Conservation (phyloP, 2,329 filamentous ascomycete genomes). For the Fusarium nygamai region DNA sequence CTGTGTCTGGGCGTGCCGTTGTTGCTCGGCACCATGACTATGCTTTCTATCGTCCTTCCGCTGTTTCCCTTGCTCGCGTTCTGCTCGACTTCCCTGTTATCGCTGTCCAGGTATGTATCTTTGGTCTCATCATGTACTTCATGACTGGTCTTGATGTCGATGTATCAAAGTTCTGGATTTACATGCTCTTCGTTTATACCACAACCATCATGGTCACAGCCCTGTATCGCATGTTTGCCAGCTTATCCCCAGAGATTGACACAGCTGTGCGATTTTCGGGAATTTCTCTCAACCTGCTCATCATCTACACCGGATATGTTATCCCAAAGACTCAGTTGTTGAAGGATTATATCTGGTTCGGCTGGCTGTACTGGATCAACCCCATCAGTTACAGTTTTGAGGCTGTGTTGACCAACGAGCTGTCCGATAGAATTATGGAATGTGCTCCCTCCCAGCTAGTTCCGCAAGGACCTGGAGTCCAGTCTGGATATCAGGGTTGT, state of each 20-base stretch:
- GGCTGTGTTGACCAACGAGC: conserved; percentile 64
- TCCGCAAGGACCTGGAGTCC: conserved; percentile 54
- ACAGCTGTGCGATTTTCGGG: conserved; percentile 69
- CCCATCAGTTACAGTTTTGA: conserved; percentile 74
- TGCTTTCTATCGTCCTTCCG: conserved; percentile 63
- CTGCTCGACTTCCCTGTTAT: conserved; percentile 69
- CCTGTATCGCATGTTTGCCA: conserved; percentile 64
- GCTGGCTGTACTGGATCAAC: conserved; percentile 73
- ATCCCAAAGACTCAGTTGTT: conserved; percentile 65
- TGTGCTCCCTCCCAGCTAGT: conserved; percentile 58
- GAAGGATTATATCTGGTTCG: conserved; percentile 73
- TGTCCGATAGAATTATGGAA: conserved; percentile 62
- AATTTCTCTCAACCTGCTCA: conserved; percentile 66
- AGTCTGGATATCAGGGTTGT: conserved; percentile 63
- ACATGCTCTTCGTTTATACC: conserved; percentile 68
- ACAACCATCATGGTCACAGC: conserved; percentile 65
- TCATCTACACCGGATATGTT: conserved; percentile 73
- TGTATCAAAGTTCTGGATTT: conserved; percentile 73
- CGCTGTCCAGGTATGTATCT: conserved; percentile 70
- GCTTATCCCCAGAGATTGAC: conserved; percentile 66
- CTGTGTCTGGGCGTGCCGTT: conserved; percentile 75
- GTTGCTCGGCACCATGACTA: conserved; percentile 58
- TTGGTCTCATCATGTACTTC: conserved; percentile 79
- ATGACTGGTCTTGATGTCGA: conserved; percentile 75
- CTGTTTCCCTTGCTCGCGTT: conserved; percentile 64